Evolutionary conservation across 352 stramenopile genomes (phyloP).

Genomic region (Pythium rishiriense): DNA sequence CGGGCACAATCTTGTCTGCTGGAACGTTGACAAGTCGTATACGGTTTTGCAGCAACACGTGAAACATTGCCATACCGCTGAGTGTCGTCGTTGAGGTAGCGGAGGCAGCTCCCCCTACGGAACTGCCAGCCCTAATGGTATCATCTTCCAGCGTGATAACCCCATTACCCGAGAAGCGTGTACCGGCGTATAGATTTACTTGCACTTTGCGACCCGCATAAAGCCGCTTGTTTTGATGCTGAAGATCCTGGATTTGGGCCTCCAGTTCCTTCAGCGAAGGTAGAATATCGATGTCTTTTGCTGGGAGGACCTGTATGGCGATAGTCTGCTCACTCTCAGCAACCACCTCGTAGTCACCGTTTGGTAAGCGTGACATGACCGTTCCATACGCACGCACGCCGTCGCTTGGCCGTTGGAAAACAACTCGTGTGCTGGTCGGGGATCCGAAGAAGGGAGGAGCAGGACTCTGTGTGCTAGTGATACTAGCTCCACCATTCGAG

Average conservation of each 20-base stretch:
- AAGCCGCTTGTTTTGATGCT: conserved; percentile 38
- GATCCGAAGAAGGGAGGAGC: neutral
- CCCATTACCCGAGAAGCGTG: conserved; percentile 58
- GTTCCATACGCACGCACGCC: conserved; percentile 54
- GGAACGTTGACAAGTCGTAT: conserved; percentile 73
- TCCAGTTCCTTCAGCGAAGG: conserved; percentile 58
- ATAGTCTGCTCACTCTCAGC: conserved; percentile 66
- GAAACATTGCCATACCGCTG: conserved; percentile 27
- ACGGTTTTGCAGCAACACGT: conserved; percentile 68
- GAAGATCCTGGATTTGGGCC: conserved; percentile 51
- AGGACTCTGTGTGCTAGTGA: neutral
- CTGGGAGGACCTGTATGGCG: conserved; percentile 47
- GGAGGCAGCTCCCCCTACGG: neutral
- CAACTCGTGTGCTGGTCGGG: conserved; percentile 40
- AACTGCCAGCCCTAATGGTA: conserved; percentile 11
- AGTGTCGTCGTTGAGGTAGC: neutral
- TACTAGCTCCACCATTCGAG: conserved; percentile 11
- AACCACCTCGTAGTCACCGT: conserved; percentile 53
- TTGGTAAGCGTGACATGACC: conserved; percentile 46
- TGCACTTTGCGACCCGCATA: conserved; percentile 74
- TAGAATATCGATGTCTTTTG: conserved; percentile 52
- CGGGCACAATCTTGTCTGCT: conserved; percentile 52
- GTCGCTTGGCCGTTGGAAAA: conserved; percentile 43
- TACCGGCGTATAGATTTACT: conserved; percentile 71
- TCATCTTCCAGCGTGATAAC: conserved; percentile 59